Conservation (phyloP, 106 monocot species). For the Gastrodia elata region DNA sequence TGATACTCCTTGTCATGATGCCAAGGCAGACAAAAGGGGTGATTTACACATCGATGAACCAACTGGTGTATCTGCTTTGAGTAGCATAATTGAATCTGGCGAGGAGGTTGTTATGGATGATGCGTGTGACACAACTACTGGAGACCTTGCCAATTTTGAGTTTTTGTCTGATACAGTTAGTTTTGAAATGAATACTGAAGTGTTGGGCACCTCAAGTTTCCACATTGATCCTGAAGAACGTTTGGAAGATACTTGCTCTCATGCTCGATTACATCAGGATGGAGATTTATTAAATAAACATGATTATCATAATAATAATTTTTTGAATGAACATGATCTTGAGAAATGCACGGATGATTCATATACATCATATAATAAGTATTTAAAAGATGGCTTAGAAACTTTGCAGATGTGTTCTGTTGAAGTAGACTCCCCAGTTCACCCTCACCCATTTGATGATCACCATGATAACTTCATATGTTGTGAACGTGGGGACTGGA, state of each 20-base stretch:
- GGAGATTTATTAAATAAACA: conserved; percentile 10
- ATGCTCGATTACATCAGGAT: conserved; percentile 3
- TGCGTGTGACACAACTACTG: background rate
- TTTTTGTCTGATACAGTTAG: background rate
- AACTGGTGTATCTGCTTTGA: background rate
- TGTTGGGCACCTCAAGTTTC: conserved; percentile 5
- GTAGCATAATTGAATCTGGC: background rate
- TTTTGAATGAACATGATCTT: conserved; percentile 10
- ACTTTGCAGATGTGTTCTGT: conserved; percentile 6
- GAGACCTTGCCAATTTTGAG: conserved; percentile 1
- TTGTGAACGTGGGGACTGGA: conserved; percentile 55
- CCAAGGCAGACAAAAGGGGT: background rate
- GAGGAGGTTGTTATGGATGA: conserved; percentile 6
- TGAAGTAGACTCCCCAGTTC: background rate
- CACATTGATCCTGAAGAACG: conserved; percentile 5
- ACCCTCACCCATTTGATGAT: background rate
- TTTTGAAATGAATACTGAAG: conserved; percentile 2
- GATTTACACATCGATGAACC: conserved; percentile 4
- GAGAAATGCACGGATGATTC: conserved; percentile 14
- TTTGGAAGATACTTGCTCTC: conserved; percentile 4
- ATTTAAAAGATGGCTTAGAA: conserved; percentile 5
- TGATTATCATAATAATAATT: conserved; percentile 3
- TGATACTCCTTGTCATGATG: conserved; percentile 11
- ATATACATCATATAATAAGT: conserved; percentile 7
- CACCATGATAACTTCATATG: conserved; percentile 12